Evolutionary conservation across 345 rosid genomes (phyloP).

Genomic region (Aquilaria sinensis): DNA sequence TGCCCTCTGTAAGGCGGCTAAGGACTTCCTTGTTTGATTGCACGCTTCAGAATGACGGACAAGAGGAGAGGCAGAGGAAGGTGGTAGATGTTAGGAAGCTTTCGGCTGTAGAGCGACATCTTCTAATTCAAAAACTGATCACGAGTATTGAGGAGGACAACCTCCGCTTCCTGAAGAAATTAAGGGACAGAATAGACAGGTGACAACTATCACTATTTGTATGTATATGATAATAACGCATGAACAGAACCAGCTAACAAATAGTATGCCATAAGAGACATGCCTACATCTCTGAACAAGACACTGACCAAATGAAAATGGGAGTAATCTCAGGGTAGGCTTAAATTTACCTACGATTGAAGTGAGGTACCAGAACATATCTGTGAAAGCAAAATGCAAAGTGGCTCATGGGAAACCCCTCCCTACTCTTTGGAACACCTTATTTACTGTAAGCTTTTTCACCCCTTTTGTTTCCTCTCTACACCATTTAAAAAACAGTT

Average conservation of each 20-base stretch:
- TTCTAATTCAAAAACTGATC: constrained; percentile 33
- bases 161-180: constrained; percentile 27
- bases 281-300: too few relatives aligned
- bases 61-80: background rate
- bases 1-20: constrained; percentile 24
- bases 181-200: constrained; percentile 34
- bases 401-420: constrained; percentile 32
- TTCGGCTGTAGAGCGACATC: constrained; percentile 21
- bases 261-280: too few relatives aligned
- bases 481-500: background rate
- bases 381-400: constrained; percentile 28
- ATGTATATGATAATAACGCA: too few relatives aligned
- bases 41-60: background rate
- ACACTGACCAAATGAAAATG: too few relatives aligned
- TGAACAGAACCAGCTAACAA: too few relatives aligned
- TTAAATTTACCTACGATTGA: constrained; percentile 29
- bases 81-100: constrained; percentile 36
- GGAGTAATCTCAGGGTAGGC: constrained; percentile 21
- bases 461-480: background rate
- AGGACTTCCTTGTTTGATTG: constrained; percentile 21
- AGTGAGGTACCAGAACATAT: constrained; percentile 29
- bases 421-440: constrained; percentile 34
- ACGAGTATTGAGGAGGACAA: constrained; percentile 35
- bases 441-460: constrained; percentile 24
- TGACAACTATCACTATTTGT: background rate